Percentiles rank a stretch among this genome's conserved stretches.
Conservation (phyloP, 441 rosid genomes). For the Macaranga tanarius region DNA sequence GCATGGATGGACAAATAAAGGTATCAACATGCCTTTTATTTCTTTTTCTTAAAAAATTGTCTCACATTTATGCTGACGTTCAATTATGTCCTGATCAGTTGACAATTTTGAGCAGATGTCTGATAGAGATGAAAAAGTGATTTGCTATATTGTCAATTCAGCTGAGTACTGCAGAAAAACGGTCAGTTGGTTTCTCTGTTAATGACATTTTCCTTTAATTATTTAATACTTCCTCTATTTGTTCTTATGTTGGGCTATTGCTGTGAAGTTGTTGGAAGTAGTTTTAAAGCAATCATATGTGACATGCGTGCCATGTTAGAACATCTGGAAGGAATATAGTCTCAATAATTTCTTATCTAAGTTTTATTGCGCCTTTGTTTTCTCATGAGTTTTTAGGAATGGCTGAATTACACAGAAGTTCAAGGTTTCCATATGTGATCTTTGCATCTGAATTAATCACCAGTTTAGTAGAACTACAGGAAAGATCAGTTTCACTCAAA, state of each 20-base stretch:
- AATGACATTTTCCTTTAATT: conserved; percentile 18
- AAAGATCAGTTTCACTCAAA: background rate
- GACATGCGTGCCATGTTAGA: background rate
- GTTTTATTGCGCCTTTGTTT: background rate
- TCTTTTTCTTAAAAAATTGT: background rate
- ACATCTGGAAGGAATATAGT: background rate
- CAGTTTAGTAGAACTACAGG: background rate
- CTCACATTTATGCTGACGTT: conserved; percentile 18
- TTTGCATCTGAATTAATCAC: conserved; percentile 1
- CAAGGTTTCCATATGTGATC: background rate
- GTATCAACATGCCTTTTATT: conserved; percentile 32
- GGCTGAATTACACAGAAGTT: background rate
- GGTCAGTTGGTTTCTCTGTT: conserved; percentile 38
- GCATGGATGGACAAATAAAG: conserved; percentile 98
- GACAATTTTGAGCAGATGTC: conserved; percentile 61
- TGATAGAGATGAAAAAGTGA: conserved; percentile 93
- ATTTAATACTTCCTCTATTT: conserved; percentile 5
- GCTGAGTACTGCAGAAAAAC: conserved; percentile 97
- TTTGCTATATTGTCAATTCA: conserved; percentile 94
- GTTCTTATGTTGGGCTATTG: conserved; percentile 10
- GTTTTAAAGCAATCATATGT: background rate
- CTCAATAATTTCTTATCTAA: background rate
- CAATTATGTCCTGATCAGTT: conserved; percentile 25
- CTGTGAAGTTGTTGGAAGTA: background rate
- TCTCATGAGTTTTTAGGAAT: background rate